Percentiles rank a stretch among this genome's conserved stretches.
phyloP scores from a whole-genome alignment of 2,329 filamentous ascomycete genomes.

The Helotiales sp. region DNA sequence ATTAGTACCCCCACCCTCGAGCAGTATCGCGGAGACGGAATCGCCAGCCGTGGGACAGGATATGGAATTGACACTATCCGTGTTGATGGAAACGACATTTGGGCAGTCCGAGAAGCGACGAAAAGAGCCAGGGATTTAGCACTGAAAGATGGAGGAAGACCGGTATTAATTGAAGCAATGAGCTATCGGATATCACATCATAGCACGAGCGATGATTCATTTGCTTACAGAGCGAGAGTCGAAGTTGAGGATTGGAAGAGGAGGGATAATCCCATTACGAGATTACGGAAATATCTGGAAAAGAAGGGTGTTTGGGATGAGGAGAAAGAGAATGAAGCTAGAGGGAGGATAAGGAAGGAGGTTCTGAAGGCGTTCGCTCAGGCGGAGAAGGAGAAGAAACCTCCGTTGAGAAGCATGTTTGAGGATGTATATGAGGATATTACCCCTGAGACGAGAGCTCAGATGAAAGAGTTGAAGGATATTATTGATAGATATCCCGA shows the following conservation, averaged over 20 bases:
- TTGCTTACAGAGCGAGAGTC: constrained; percentile 88
- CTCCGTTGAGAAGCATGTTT: constrained; percentile 71
- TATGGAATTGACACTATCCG: constrained; percentile 95
- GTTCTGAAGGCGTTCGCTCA: constrained; percentile 81
- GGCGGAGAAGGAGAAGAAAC: constrained; percentile 81
- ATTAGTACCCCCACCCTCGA: constrained; percentile 88
- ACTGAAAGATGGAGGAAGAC: constrained; percentile 39
- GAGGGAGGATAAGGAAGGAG: constrained; percentile 67
- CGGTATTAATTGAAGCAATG: constrained; percentile 94
- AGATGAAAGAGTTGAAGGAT: constrained; percentile 75
- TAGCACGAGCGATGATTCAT: constrained; percentile 94
- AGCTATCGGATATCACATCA: constrained; percentile 98
- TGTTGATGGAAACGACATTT: constrained; percentile 93
- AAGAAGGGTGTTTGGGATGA: constrained; percentile 82
- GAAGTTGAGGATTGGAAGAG: constrained; percentile 96
- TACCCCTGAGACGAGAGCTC: constrained; percentile 73
- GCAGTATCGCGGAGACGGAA: constrained; percentile 89
- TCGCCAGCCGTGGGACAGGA: constrained; percentile 80
- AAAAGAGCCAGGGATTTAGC: constrained; percentile 74
- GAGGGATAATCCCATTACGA: constrained; percentile 83
- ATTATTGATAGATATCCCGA: constrained; percentile 83
- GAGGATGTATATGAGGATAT: constrained; percentile 87
- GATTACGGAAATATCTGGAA: constrained; percentile 90
- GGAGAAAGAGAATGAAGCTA: constrained; percentile 70
- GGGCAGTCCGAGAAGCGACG: constrained; percentile 81